Evolutionary conservation across 129 eudicot genomes (phyloP).

Genomic region (Mikania micrantha): DNA sequence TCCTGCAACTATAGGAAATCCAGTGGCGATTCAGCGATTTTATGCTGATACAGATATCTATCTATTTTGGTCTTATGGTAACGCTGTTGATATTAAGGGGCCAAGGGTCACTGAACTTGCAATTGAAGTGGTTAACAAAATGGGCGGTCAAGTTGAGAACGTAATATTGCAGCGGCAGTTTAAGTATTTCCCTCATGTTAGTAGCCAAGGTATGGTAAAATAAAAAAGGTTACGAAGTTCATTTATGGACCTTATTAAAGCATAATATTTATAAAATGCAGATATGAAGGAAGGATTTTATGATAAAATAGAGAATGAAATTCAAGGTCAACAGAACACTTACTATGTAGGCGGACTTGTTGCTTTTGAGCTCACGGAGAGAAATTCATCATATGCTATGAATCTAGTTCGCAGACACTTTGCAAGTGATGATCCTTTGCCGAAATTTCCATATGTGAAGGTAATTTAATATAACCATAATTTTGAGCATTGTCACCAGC

Average conservation of each 20-base stretch:
- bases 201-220: conserved; percentile 54
- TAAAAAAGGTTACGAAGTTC: conserved; percentile 3
- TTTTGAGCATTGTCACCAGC: not conserved
- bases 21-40: conserved; percentile 79
- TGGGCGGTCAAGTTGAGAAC: conserved; percentile 66
- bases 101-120: conserved; percentile 59
- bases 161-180: conserved; percentile 64
- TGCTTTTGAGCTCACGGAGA: conserved; percentile 87
- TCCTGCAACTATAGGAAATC: conserved; percentile 79
- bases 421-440: conserved; percentile 39
- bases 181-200: conserved; percentile 77
- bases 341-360: conserved; percentile 81
- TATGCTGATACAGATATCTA: conserved; percentile 64
- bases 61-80: conserved; percentile 85
- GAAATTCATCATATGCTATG: conserved; percentile 77
- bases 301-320: conserved; percentile 58
- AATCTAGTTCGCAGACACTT: conserved; percentile 61
- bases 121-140: conserved; percentile 51
- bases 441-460: conserved; percentile 78
- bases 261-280: conserved; percentile 20
- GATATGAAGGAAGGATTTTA: conserved; percentile 85
- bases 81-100: conserved; percentile 55
- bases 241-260: not conserved
- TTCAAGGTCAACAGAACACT: conserved; percentile 76
- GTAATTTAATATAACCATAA: conserved; percentile 26